Evolutionary conservation across 2,329 filamentous ascomycete genomes (phyloP), one percentile per base, ranked within the genome.

Genomic region (Cucurbitaria berberidis): DNA sequence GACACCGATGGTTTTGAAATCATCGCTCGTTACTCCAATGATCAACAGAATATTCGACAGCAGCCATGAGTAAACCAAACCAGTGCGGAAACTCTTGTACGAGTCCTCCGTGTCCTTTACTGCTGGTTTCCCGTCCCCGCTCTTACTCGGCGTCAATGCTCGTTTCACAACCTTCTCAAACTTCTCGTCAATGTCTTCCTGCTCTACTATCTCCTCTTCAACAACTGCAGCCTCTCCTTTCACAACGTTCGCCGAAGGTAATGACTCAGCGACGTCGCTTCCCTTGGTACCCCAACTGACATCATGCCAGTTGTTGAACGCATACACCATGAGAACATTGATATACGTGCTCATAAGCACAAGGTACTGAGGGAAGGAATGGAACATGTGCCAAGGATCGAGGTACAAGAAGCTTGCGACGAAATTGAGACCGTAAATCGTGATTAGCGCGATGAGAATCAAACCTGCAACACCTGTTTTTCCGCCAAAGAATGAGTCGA

Each of bases 61-160:
- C 22, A 60, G 32, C 57, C 57, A 55, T 3, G 45, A 47, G 29
- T 57, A 90, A 93, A 78, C 98, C 97, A 65, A 99, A 88, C 95
- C 95, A 99, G 95, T 99, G 82, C 95, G 86, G 93, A 99, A 99
- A 80, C 91, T 93, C 84, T 97, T 98, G 87, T 99, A 99, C 21
- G 91, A 96, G 75, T 99, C 95, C 69, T 99, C 93, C 45, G 98
- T 84, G 13, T 91, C 90, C 81, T 95, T 96, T n/a, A n/a, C n/a
- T n/a, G n/a, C 77, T 88, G 87, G 67, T 95, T 91, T 36, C 86
- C 79, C 75, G 96, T 90, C 50, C 87, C 85, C 2, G 85, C 87
- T 47, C 90, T 82, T 60, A 92, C 85, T 77, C 87, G 93, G 92
- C 50, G 88, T 88, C 54, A 99, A 81, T 27, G 93, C 95, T 69